Evolutionary conservation across 345 rosid genomes (phyloP).

Genomic region (Punica granatum): DNA sequence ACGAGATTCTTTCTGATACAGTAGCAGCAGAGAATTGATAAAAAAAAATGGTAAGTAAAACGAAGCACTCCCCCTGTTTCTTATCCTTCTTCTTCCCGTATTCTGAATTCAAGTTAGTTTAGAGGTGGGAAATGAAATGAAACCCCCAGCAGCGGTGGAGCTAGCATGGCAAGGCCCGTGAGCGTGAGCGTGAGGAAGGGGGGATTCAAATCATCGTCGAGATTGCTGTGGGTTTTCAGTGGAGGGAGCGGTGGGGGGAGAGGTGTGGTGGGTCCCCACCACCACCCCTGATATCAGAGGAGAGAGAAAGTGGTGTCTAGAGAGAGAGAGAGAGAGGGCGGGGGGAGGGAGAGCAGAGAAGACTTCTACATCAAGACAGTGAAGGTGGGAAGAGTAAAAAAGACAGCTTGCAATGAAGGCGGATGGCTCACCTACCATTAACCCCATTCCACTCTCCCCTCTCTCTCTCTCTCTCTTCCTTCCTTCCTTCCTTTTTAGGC

Average conservation of each 20-base stretch:
- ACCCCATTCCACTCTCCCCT: background rate
- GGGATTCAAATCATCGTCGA: background rate
- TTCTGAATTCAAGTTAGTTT: background rate
- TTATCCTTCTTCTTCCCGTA: background rate
- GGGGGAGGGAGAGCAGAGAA: background rate
- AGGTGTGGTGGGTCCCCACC: constrained; percentile 10
- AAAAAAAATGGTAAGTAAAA: background rate
- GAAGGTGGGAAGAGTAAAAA: constrained; percentile 20
- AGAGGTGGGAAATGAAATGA: no score
- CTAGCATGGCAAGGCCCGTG: no score
- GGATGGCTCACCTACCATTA: constrained; percentile 38
- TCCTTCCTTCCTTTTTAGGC: background rate
- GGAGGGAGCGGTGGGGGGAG: background rate
- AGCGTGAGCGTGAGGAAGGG: no score
- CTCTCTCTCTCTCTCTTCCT: background rate
- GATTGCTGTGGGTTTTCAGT: background rate
- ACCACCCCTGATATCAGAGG: constrained; percentile 10
- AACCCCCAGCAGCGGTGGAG: no score
- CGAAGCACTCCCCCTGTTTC: background rate
- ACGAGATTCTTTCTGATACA: no score
- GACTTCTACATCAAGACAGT: constrained; percentile 54
- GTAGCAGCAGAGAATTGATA: no score
- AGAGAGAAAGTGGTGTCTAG: background rate
- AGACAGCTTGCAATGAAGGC: constrained; percentile 65
- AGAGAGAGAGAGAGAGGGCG: constrained; percentile 11